Percentiles rank a stretch among this genome's conserved stretches.
phyloP scores from a whole-genome alignment of 1,284 basidiomycete genomes.

The Bjerkandera adusta region DNA sequence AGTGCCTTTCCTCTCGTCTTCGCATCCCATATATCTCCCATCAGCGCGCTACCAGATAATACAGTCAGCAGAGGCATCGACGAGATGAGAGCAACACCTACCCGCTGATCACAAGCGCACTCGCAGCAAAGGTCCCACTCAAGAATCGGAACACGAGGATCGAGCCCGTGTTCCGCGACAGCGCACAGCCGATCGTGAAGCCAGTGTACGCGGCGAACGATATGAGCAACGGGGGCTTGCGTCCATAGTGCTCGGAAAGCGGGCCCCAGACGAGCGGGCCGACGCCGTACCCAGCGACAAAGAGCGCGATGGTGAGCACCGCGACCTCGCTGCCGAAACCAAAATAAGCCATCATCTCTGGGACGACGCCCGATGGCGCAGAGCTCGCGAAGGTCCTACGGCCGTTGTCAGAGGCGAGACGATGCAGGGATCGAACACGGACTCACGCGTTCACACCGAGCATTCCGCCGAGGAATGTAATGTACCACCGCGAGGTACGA shows the following conservation, averaged over 20 bases:
- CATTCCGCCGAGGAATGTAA: slow-evolving; percentile 58
- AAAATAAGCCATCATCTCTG: slow-evolving; percentile 49
- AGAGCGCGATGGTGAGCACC: slow-evolving; percentile 37
- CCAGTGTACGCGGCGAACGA: slow-evolving; percentile 26
- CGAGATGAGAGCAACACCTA: slow-evolving; percentile 11
- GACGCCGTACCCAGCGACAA: slow-evolving; percentile 44
- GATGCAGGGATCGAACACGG: neutral
- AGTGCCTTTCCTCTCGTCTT: slow-evolving; percentile 33
- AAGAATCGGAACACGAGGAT: slow-evolving; percentile 31
- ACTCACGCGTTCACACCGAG: slow-evolving; percentile 70
- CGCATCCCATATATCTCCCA: slow-evolving; percentile 34
- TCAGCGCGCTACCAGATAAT: slow-evolving; percentile 25
- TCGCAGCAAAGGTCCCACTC: slow-evolving; percentile 28
- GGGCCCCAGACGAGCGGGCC: slow-evolving; percentile 68
- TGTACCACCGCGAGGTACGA: slow-evolving; percentile 54
- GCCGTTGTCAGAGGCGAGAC: slow-evolving; percentile 9
- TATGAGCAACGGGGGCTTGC: slow-evolving; percentile 63
- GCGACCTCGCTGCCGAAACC: slow-evolving; percentile 49
- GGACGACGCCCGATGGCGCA: slow-evolving; percentile 47
- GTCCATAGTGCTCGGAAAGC: slow-evolving; percentile 55
- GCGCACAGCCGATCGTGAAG: slow-evolving; percentile 30
- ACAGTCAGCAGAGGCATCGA: neutral
- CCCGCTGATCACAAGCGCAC: slow-evolving; percentile 29
- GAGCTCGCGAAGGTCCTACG: slow-evolving; percentile 62
- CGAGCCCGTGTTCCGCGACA: slow-evolving; percentile 28